phyloP scores from a whole-genome alignment of 2,329 filamentous ascomycete genomes.

The Curvularia verruculosa region DNA sequence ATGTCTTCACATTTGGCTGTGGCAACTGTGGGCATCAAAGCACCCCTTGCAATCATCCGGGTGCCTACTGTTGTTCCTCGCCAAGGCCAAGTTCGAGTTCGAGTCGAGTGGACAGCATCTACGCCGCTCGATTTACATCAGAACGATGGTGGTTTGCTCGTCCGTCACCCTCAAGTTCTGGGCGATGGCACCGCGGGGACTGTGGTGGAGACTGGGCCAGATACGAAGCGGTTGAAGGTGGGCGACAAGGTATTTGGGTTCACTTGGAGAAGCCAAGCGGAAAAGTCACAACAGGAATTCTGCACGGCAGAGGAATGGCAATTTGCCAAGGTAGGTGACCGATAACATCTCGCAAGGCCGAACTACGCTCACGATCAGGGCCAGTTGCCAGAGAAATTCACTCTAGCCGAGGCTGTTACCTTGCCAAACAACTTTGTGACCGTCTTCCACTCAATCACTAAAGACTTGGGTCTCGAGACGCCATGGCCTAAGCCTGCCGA shows the following conservation, averaged over 20 bases:
- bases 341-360: fast-evolving
- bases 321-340: slow-evolving; percentile 31
- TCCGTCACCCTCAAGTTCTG: slow-evolving; percentile 58
- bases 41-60: slow-evolving; percentile 44
- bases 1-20: slow-evolving; percentile 50
- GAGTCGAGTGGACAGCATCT: slow-evolving; percentile 64
- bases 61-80: slow-evolving; percentile 45
- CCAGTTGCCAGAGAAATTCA: slow-evolving; percentile 52
- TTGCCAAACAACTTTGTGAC: slow-evolving; percentile 64
- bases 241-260: slow-evolving; percentile 66
- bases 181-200: slow-evolving; percentile 61
- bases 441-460: slow-evolving; percentile 61
- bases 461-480: slow-evolving; percentile 60
- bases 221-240: slow-evolving; percentile 53
- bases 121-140: slow-evolving; percentile 68
- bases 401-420: slow-evolving; percentile 57
- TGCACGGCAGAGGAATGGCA: slow-evolving; percentile 60
- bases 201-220: slow-evolving; percentile 58
- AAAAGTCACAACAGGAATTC: slow-evolving; percentile 64
- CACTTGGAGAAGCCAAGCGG: slow-evolving; percentile 54
- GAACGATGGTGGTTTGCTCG: slow-evolving; percentile 64
- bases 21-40: slow-evolving; percentile 48
- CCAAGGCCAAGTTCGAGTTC: slow-evolving; percentile 59
- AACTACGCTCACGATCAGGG: slow-evolving; percentile 9
- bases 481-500: slow-evolving; percentile 62